These are phyloP conservation scores for Chrysanthemum lavandulifolium DNA, from an alignment of 129 eudicot species.

Conservation along the genomic window DNA sequence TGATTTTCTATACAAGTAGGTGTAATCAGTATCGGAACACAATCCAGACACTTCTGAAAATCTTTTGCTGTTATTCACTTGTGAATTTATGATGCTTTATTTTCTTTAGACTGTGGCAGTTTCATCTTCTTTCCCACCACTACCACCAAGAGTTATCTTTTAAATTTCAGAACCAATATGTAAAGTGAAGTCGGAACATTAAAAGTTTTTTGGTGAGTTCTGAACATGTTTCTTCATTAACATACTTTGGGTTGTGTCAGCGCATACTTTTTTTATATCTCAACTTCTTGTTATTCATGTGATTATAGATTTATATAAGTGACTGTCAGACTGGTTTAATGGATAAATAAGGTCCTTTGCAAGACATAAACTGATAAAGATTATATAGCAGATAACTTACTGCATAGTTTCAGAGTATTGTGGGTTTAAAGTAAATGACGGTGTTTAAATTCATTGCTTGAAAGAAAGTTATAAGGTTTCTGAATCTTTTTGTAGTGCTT, in stretches of 20 bases:
- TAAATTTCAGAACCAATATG: too few species aligned
- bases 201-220: too few species aligned
- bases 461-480: background rate
- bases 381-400: background rate
- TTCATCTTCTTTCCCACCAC: too few species aligned
- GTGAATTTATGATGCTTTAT: too few species aligned
- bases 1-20: too few species aligned
- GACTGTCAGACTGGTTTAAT: background rate
- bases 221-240: background rate
- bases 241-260: background rate
- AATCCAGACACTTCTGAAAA: too few species aligned
- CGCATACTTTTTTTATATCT: background rate
- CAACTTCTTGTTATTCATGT: background rate
- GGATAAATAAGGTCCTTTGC: too few species aligned
- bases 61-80: too few species aligned
- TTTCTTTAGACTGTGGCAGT: too few species aligned
- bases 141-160: too few species aligned
- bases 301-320: background rate
- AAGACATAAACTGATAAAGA: background rate
- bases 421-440: background rate
- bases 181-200: too few species aligned
- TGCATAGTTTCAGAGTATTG: background rate
- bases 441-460: background rate
- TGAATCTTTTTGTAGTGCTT: background rate
- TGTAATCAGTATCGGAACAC: too few species aligned